Conservation (phyloP, 306 rosid species). For the Senna tora region DNA sequence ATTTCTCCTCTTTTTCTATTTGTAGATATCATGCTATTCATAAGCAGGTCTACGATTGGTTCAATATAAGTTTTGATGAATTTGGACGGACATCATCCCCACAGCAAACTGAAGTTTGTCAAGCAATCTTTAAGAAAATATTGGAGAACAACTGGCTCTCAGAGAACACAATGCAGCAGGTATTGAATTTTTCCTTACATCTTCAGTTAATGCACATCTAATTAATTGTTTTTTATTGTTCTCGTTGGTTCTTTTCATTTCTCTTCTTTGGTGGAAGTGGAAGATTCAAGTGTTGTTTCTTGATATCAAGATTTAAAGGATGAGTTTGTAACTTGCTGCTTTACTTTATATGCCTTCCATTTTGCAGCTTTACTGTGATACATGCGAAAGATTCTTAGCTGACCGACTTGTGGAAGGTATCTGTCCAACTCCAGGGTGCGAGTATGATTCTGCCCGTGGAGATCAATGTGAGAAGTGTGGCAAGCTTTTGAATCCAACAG, state of each 20-base stretch:
- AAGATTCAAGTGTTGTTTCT: slow-evolving; percentile 24
- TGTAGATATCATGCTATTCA: slow-evolving; percentile 83
- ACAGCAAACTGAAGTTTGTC: slow-evolving; percentile 91
- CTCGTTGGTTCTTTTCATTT: neutral
- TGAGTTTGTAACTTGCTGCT: neutral
- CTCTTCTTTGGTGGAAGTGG: slow-evolving; percentile 17
- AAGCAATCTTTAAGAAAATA: slow-evolving; percentile 70
- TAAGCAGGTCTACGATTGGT: slow-evolving; percentile 84
- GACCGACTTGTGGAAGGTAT: slow-evolving; percentile 93
- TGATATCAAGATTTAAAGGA: slow-evolving; percentile 16
- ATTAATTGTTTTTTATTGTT: slow-evolving; percentile 18
- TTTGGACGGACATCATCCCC: slow-evolving; percentile 92
- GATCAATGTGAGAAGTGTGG: slow-evolving; percentile 98
- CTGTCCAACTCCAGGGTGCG: slow-evolving; percentile 81
- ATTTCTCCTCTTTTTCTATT: slow-evolving; percentile 12
- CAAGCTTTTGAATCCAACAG: slow-evolving; percentile 87
- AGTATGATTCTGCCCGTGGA: slow-evolving; percentile 90
- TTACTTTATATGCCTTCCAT: slow-evolving; percentile 34
- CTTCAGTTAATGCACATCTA: slow-evolving; percentile 7
- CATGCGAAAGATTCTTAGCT: slow-evolving; percentile 82
- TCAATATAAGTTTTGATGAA: slow-evolving; percentile 83
- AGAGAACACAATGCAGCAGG: slow-evolving; percentile 93
- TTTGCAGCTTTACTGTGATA: slow-evolving; percentile 85
- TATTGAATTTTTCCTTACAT: slow-evolving; percentile 37
- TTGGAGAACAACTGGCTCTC: slow-evolving; percentile 78